Evolutionary conservation across 805 yeast species (phyloP).

Genomic region (Schwanniomyces occidentalis): DNA sequence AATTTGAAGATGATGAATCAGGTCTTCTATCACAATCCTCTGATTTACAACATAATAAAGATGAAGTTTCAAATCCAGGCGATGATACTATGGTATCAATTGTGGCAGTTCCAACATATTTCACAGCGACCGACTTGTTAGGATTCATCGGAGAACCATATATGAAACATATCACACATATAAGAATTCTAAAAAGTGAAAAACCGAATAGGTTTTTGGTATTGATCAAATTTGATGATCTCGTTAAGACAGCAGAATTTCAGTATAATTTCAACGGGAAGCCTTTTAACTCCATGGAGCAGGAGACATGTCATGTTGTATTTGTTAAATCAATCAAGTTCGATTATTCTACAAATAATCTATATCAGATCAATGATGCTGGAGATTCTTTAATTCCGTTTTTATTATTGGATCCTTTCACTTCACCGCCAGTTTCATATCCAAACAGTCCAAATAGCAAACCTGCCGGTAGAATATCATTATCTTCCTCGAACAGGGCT

Average conservation of each 20-base stretch:
- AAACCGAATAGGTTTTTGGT: conserved; percentile 73
- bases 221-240: conserved; percentile 66
- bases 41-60: neutral
- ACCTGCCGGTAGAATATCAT: conserved; percentile 9
- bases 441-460: conserved; percentile 5
- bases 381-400: conserved; percentile 54
- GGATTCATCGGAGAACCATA: conserved; percentile 75
- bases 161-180: conserved; percentile 59
- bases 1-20: conserved; percentile 32
- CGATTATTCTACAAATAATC: conserved; percentile 10
- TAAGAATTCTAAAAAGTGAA: conserved; percentile 68
- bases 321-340: conserved; percentile 62
- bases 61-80: conserved; percentile 28
- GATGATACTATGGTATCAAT: conserved; percentile 74
- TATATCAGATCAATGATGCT: conserved; percentile 5
- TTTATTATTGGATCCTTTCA: conserved; percentile 71
- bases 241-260: conserved; percentile 60
- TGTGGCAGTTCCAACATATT: conserved; percentile 83
- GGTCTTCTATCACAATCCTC: neutral
- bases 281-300: conserved; percentile 82
- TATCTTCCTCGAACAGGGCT: conserved; percentile 2
- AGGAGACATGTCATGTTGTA: conserved; percentile 79
- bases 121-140: conserved; percentile 78
- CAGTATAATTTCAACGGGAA: conserved; percentile 68
- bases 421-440: conserved; percentile 23